Evolutionary conservation across 2,329 filamentous ascomycete species (phyloP).

Genomic region (Aspergillus sp.): DNA sequence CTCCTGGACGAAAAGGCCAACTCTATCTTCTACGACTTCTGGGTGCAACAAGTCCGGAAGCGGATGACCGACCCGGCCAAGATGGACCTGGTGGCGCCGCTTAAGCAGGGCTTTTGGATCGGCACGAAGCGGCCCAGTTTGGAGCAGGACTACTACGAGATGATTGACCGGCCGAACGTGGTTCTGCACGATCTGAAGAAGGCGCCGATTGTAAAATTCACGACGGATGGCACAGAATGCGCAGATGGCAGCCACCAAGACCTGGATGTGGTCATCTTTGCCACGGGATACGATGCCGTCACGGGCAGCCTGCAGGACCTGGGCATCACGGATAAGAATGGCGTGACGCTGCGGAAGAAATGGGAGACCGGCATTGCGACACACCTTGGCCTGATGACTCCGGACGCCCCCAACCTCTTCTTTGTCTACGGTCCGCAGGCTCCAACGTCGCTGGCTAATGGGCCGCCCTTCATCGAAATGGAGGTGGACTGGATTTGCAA

Average conservation of each 20-base stretch:
- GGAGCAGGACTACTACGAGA: constrained; percentile 52
- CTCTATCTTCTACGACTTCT: constrained; percentile 54
- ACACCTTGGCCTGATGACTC: constrained; percentile 39
- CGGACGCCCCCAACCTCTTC: constrained; percentile 47
- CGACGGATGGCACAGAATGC: constrained; percentile 38
- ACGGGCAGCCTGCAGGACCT: constrained; percentile 32
- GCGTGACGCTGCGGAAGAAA: constrained; percentile 9
- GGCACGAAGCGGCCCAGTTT: constrained; percentile 52
- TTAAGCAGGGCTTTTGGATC: constrained; percentile 53
- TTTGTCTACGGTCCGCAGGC: constrained; percentile 40
- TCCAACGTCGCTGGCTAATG: constrained; percentile 32
- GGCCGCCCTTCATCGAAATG: constrained; percentile 35
- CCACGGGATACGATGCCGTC: constrained; percentile 41
- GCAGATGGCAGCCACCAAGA: constrained; percentile 35
- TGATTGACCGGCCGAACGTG: constrained; percentile 48
- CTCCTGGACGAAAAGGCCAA: constrained; percentile 49
- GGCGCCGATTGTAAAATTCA: constrained; percentile 41
- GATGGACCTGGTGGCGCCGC: constrained; percentile 53
- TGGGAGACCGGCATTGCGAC: constrained; percentile 16
- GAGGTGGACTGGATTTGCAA: constrained; percentile 28
- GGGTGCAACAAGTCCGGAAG: constrained; percentile 51
- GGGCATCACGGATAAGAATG: constrained; percentile 13
- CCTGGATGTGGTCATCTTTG: constrained; percentile 39
- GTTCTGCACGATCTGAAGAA: constrained; percentile 46
- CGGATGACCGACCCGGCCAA: constrained; percentile 51